These are phyloP conservation scores for Amanita molliuscula DNA, from an alignment of 768 basidiomycete genomes.

Conservation along the genomic window DNA sequence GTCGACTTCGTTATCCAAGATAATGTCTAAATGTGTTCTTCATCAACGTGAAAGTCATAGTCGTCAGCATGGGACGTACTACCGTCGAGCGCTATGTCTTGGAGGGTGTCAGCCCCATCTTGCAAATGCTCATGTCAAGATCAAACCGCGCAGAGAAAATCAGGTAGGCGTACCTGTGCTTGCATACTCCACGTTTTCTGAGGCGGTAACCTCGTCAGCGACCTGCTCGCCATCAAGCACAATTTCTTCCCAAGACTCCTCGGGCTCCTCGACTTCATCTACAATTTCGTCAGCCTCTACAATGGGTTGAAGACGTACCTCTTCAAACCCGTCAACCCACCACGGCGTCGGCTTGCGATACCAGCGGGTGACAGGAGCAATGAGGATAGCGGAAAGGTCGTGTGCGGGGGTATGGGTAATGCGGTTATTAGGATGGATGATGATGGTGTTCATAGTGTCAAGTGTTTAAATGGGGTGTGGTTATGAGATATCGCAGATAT, in stretches of 20 bases:
- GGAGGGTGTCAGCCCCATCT: neutral
- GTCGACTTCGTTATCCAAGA: neutral
- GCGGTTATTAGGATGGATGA: too few relatives aligned
- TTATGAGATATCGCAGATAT: too few relatives aligned
- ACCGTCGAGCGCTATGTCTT: neutral
- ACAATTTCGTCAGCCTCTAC: neutral
- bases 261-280: neutral
- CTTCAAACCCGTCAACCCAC: neutral
- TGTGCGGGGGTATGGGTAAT: too few relatives aligned
- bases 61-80: neutral
- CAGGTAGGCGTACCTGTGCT: neutral
- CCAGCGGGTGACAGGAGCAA: too few relatives aligned
- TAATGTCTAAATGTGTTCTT: neutral
- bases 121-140: neutral
- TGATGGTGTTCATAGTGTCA: too few relatives aligned
- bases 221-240: neutral
- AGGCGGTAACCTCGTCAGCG: neutral
- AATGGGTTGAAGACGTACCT: neutral
- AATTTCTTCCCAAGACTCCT: neutral
- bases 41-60: neutral
- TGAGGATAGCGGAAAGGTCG: too few relatives aligned
- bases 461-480: too few relatives aligned
- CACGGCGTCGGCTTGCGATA: conserved; percentile 1
- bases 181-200: too few relatives aligned
- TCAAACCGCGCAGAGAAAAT: neutral